Base-by-base conservation (phyloP, 139 green algal genomes). In the Deuterostichococcus epilithicus region DNA sequence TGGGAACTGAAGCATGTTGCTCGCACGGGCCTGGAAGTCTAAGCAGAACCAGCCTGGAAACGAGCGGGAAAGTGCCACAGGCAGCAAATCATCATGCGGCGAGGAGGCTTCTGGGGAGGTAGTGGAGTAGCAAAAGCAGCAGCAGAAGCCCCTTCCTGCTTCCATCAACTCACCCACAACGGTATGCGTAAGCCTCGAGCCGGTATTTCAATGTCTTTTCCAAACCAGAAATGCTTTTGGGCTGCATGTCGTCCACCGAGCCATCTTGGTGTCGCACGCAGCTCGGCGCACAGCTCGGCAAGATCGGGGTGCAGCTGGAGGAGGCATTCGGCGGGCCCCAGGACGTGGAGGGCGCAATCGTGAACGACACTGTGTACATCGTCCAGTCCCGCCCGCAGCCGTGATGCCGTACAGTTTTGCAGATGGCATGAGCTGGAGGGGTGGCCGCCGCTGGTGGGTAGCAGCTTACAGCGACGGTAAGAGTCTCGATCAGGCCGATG, bases 311-410 rank as follows among this genome's bases (percentile, higher is more conserved):
- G 23, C 3, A 83, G 28, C 77, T 97, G 68, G 91, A 97, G 81
- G 60, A 75, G 22, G 78, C 86, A 15, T 91, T 96, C 76, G 87
- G 86, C 0, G 85, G 80, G 1, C 71, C 91, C 1, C 95, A 98
- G 83, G 95, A 99, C 70, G 90, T 98, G 68, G 96, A 99, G 84
- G 96, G 96, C 0, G 93, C 87, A 45, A 60, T 98, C 22, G 82
- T 86, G 23, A 86, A 89, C 32, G 76, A 78, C 4, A 5, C 81
- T 15, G 45, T 98, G 25, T 97, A 89, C 66, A 82, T 98, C 22
- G 93, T 99, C 77, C 96, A 99, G 88, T 91, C 91, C 0, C 80
- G 96, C 5, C 96, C 96, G 2, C 95, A 99, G 85, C 93, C 93
- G 23, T 90, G 74, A 87, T n/a, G n/a, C n/a, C 8, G 59, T n/a